Evolutionary conservation across 495 filamentous ascomycete genomes (phyloP).

Genomic region (Penicillium parvum): DNA sequence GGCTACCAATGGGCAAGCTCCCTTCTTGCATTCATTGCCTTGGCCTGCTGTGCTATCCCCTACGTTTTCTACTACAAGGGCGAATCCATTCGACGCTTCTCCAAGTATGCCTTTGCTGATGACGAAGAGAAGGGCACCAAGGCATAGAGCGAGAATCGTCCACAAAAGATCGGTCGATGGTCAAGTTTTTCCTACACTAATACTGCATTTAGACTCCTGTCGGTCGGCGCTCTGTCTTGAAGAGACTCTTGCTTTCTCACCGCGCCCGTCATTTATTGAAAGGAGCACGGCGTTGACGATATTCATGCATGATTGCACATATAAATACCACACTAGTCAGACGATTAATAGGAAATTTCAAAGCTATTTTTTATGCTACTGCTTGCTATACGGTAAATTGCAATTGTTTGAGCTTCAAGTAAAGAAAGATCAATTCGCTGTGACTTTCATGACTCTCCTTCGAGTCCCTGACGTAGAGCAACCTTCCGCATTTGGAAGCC

Average conservation of each 20-base stretch:
- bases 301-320: not conserved
- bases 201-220: not conserved
- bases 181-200: too few species aligned
- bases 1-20: slow-evolving; percentile 71
- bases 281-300: not conserved
- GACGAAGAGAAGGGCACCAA: slow-evolving; percentile 41
- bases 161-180: too few species aligned
- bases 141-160: slow-evolving; percentile 6
- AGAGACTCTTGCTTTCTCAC: too few species aligned
- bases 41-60: slow-evolving; percentile 72
- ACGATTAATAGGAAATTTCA: not conserved
- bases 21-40: slow-evolving; percentile 64
- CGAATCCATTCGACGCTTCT: slow-evolving; percentile 57
- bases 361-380: too few species aligned
- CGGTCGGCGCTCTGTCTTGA: too few species aligned
- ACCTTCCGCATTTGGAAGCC: slow-evolving; percentile 18
- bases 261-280: not conserved
- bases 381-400: too few species aligned
- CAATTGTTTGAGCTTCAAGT: too few species aligned
- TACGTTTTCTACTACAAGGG: slow-evolving; percentile 75
- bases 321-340: not conserved
- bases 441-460: too few species aligned
- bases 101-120: slow-evolving; percentile 61
- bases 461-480: slow-evolving; percentile 19
- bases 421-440: too few species aligned